These are phyloP conservation scores for Coemansia sp. DNA, from an alignment of 192 early-diverging fungal species.

Conservation along the genomic window DNA sequence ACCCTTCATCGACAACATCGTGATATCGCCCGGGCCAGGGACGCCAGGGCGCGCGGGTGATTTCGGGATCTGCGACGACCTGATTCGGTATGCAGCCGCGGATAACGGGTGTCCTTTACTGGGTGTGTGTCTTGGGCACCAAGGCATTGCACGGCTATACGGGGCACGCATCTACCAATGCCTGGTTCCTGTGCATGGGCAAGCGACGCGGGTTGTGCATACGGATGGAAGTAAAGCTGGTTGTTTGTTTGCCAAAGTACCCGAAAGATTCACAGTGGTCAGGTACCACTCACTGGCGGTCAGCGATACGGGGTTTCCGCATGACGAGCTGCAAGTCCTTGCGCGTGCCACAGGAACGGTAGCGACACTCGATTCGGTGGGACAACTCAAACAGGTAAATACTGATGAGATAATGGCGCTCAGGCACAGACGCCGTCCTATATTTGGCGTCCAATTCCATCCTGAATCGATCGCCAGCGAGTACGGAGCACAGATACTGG, in stretches of 20 bases:
- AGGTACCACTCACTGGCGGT: conserved; percentile 92
- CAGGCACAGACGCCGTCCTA: conserved; percentile 65
- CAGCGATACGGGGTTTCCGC: conserved; percentile 38
- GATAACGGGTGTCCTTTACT: conserved; percentile 69
- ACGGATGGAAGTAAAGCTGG: background rate
- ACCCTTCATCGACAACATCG: conserved; percentile 83
- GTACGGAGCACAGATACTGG: conserved; percentile 67
- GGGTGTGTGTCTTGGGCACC: conserved; percentile 94
- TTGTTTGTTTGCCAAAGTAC: conserved; percentile 64
- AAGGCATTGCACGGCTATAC: conserved; percentile 75
- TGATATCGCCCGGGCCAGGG: conserved; percentile 96
- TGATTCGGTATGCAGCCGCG: conserved; percentile 20
- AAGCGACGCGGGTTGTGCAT: conserved; percentile 60
- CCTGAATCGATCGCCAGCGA: conserved; percentile 94
- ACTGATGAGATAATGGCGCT: conserved; percentile 76
- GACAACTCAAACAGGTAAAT: background rate
- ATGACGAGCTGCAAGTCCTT: conserved; percentile 26
- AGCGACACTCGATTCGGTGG: background rate
- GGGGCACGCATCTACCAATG: conserved; percentile 71
- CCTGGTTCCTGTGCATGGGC: conserved; percentile 79
- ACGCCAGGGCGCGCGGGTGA: conserved; percentile 66
- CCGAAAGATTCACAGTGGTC: conserved; percentile 72
- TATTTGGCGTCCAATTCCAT: conserved; percentile 95
- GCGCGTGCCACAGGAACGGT: conserved; percentile 27
- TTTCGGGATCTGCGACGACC: conserved; percentile 40